Base-by-base conservation (phyloP, 805 yeast species). In the Saturnispora ahearnii region DNA sequence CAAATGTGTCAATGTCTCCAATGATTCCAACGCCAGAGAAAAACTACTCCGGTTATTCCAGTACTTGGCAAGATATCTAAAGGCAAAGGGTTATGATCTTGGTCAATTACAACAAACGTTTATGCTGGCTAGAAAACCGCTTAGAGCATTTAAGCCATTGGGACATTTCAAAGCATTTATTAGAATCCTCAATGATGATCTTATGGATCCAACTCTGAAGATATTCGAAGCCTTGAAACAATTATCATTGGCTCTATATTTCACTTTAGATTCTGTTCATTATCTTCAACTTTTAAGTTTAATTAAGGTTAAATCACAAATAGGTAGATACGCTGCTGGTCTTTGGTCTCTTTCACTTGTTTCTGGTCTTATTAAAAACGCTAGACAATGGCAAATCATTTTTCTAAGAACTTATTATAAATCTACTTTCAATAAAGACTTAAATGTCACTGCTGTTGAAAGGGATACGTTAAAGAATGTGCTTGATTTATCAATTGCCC, bases 61-160 rank as follows among this genome's bases (percentile, higher is more conserved):
- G 57, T 90, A 90, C 69, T 73, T 86, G 56, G 77, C 87, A 11
- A 73, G 95, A 53, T 41, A 40, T 9, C 21, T 44, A 8, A 21
- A 33, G 3, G 32, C 49, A 1, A 22, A 45, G 6, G 33, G 47
- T 3, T 46, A 41, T 13, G 31, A 31, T 18, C 32, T 45, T 10
- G 42, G 18, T 5, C 6, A 24, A 5, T 28, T 52, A 6, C 57
- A 54, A 33, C 15, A 22, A 10, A 8, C 34, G 9, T 46, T 54
- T 13, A 46, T 43, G 37, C 13, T 54, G 41, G 44, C 53, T 1
- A 81, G 98, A 65, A 91, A 91, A 70, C 82, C 89, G 22, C 69
- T 90, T 72, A 78, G 97, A 61, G 80, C 84, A 61, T 77, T 88
- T 55, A 90, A 89, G 68, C 95, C 95, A 1, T 69, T 90, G 59